These are phyloP conservation scores for Pseudonitzschia delicatissima DNA, from an alignment of 108 stramenopile genomes.

Conservation along the genomic window DNA sequence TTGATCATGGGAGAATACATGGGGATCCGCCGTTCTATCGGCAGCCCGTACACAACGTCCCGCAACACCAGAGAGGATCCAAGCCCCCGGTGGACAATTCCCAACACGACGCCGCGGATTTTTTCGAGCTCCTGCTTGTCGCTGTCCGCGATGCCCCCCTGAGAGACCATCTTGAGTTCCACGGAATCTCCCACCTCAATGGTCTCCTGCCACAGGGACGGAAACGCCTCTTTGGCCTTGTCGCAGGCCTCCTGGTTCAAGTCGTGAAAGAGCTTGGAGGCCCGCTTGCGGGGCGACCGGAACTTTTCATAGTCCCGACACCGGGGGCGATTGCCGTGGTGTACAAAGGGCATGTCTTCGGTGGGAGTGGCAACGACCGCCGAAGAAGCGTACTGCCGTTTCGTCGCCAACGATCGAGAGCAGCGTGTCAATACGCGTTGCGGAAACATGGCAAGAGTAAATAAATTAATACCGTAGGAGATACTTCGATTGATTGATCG, in stretches of 20 bases:
- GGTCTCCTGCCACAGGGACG: slow-evolving; percentile 48
- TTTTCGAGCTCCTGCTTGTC: slow-evolving; percentile 57
- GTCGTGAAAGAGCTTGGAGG: slow-evolving; percentile 66
- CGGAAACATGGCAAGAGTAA: too few relatives aligned
- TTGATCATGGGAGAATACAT: slow-evolving; percentile 78
- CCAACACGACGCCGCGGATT: slow-evolving; percentile 77
- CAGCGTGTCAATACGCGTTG: too few relatives aligned
- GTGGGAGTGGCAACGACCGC: too few relatives aligned
- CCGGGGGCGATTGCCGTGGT: slow-evolving; percentile 45
- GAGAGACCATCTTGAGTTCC: slow-evolving; percentile 60
- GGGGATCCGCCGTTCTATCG: slow-evolving; percentile 74
- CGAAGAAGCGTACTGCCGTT: too few relatives aligned
- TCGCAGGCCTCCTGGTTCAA: slow-evolving; percentile 55
- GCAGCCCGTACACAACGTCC: slow-evolving; percentile 76
- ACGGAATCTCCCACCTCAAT: slow-evolving; percentile 81
- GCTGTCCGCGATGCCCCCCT: slow-evolving; percentile 52
- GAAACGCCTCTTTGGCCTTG: slow-evolving; percentile 46
- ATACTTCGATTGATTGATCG: too few relatives aligned
- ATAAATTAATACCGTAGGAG: too few relatives aligned
- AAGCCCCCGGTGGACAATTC: slow-evolving; percentile 60
- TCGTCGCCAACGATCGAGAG: too few relatives aligned
- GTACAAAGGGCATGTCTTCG: slow-evolving; percentile 45
- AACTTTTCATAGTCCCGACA: slow-evolving; percentile 61
- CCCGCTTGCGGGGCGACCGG: slow-evolving; percentile 74
- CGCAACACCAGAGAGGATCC: slow-evolving; percentile 61